phyloP scores from a whole-genome alignment of 1,139 yeast genomes.

The Blastobotrys capitulatus region DNA sequence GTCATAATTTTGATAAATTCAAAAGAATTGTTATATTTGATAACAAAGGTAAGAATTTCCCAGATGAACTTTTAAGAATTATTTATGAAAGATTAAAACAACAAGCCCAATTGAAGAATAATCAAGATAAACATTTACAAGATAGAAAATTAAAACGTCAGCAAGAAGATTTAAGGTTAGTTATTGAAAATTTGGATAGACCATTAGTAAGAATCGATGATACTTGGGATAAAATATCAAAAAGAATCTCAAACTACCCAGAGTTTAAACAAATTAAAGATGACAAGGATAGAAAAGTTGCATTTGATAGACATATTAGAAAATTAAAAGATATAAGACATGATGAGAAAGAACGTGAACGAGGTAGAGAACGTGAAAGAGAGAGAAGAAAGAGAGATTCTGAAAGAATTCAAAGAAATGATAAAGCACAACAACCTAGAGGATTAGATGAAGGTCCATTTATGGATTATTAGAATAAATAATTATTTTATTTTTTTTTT shows the following conservation, averaged over 20 bases:
- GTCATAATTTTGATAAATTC: constrained; percentile 25
- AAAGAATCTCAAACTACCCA: constrained; percentile 29
- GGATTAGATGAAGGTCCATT: constrained; percentile 26
- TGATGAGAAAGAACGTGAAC: constrained; percentile 21
- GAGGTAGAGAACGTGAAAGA: constrained; percentile 18
- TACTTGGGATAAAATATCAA: constrained; percentile 37
- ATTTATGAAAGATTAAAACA: constrained; percentile 10
- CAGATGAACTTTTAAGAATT: constrained; percentile 6
- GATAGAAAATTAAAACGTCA: constrained; percentile 35
- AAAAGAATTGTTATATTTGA: constrained; percentile 17
- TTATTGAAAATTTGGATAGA: constrained; percentile 31
- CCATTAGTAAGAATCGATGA: constrained; percentile 30
- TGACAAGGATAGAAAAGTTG: constrained; percentile 30
- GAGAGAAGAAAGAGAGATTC: constrained; percentile 15
- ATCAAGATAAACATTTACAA: constrained; percentile 32
- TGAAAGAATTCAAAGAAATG: constrained; percentile 16
- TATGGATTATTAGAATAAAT: constrained; percentile 22
- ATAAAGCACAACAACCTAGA: constrained; percentile 17
- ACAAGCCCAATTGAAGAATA: constrained; percentile 15
- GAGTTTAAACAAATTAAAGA: constrained; percentile 37
- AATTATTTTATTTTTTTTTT: neutral
- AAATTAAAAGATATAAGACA: constrained; percentile 26
- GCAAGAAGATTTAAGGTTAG: constrained; percentile 36
- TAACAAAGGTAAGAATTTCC: constrained; percentile 15
- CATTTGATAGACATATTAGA: constrained; percentile 33